Conservation (phyloP, 2,329 filamentous ascomycete genomes). For the Venturia oleaginea region DNA sequence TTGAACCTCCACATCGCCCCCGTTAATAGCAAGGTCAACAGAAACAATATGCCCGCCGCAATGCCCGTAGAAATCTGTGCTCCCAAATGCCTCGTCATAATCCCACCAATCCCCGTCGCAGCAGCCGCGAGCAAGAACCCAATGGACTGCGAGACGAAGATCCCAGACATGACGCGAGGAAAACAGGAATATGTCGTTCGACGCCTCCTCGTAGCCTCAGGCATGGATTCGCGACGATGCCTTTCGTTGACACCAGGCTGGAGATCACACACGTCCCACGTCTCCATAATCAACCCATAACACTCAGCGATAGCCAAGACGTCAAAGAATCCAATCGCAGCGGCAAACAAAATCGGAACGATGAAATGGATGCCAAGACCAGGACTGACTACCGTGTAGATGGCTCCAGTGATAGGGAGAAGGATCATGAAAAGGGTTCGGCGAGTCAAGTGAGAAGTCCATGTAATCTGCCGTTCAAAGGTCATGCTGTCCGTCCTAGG, state of each 20-base stretch:
- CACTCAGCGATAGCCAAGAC: constrained; percentile 68
- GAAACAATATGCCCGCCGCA: constrained; percentile 56
- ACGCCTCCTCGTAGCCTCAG: constrained; percentile 34
- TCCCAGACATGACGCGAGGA: constrained; percentile 62
- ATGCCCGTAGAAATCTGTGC: constrained; percentile 60
- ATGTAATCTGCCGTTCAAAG: constrained; percentile 52
- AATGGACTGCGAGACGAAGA: constrained; percentile 60
- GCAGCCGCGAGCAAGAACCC: constrained; percentile 61
- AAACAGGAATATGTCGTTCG: constrained; percentile 68
- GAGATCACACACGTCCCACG: constrained; percentile 71
- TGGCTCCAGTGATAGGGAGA: constrained; percentile 57
- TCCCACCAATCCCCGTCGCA: constrained; percentile 60
- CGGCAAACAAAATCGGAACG: constrained; percentile 58
- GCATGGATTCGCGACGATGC: constrained; percentile 38
- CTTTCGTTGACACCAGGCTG: constrained; percentile 57
- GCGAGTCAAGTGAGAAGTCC: constrained; percentile 65
- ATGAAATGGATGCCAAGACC: constrained; percentile 52
- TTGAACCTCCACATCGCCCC: constrained; percentile 55
- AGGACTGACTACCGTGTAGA: constrained; percentile 57
- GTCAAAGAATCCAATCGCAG: constrained; percentile 59
- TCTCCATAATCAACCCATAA: constrained; percentile 70
- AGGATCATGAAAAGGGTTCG: constrained; percentile 57
- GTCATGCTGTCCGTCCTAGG: constrained; percentile 59
- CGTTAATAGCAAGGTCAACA: constrained; percentile 55
- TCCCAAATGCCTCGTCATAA: constrained; percentile 55